A percentile compares a stretch with the other conserved stretches of the same genome.
Evolutionary conservation across 2,329 filamentous ascomycete genomes (phyloP).

Genomic region (Cladosporium sp.): DNA sequence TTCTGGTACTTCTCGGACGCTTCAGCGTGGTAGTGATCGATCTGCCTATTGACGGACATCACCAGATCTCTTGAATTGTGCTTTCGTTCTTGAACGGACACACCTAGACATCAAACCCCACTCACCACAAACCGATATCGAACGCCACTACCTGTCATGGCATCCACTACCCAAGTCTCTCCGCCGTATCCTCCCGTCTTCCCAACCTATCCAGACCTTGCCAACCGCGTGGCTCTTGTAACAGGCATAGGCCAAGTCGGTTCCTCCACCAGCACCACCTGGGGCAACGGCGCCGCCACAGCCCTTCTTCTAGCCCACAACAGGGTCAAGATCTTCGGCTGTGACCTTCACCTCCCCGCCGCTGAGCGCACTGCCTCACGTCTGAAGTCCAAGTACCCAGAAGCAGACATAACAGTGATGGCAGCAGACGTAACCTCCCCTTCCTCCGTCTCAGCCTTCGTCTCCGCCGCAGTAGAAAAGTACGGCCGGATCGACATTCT

Average conservation of each 20-base stretch:
- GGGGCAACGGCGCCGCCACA: conserved; percentile 51
- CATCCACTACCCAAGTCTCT: background rate
- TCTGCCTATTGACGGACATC: too few relatives aligned
- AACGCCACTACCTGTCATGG: background rate
- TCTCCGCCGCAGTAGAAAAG: conserved; percentile 36
- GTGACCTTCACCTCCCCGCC: conserved; percentile 23
- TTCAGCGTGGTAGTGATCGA: too few relatives aligned
- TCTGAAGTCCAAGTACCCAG: conserved; percentile 32
- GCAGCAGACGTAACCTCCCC: conserved; percentile 44
- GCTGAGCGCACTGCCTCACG: conserved; percentile 31
- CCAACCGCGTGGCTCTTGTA: conserved; percentile 43
- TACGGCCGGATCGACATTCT: conserved; percentile 48
- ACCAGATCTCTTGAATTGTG: too few relatives aligned
- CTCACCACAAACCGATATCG: background rate
- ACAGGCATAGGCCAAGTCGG: conserved; percentile 44
- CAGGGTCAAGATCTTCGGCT: conserved; percentile 47
- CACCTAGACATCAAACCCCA: too few relatives aligned
- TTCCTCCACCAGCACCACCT: conserved; percentile 34
- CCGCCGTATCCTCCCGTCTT: conserved; percentile 12
- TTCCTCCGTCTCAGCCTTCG: conserved; percentile 45
- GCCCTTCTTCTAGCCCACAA: conserved; percentile 45
- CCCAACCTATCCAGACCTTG: conserved; percentile 30
- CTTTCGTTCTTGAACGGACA: too few relatives aligned
- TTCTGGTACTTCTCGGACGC: too few relatives aligned
- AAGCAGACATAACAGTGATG: conserved; percentile 35